Evolutionary conservation across 2,329 filamentous ascomycete genomes (phyloP).

Genomic region (Ascochyta lentis): DNA sequence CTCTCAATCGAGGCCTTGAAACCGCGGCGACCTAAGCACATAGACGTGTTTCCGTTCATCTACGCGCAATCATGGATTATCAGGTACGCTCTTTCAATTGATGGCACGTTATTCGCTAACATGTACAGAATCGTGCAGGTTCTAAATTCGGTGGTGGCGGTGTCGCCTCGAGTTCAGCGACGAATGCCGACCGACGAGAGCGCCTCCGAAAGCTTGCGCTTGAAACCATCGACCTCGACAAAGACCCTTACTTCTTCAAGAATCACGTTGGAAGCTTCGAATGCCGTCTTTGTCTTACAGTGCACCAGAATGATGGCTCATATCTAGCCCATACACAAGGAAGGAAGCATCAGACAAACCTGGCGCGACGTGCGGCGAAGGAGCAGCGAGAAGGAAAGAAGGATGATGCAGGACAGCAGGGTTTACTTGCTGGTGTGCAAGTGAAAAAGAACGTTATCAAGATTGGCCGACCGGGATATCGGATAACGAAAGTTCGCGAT

Average conservation of each 20-base stretch:
- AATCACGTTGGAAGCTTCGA: constrained; percentile 99
- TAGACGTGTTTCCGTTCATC: no score
- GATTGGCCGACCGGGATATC: constrained; percentile 95
- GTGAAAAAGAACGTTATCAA: constrained; percentile 87
- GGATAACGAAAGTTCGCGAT: constrained; percentile 95
- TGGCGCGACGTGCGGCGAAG: constrained; percentile 91
- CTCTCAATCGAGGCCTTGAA: neutral
- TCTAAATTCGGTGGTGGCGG: constrained; percentile 98
- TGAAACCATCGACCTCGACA: constrained; percentile 98
- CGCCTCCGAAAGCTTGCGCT: constrained; percentile 97
- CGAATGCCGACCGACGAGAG: constrained; percentile 96
- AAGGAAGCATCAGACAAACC: constrained; percentile 98
- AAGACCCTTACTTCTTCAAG: constrained; percentile 99
- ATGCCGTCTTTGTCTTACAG: constrained; percentile 93
- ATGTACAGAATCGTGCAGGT: constrained; percentile 80
- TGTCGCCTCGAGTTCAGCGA: constrained; percentile 90
- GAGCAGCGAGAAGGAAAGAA: constrained; percentile 89
- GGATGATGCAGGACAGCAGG: constrained; percentile 71
- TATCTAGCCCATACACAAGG: constrained; percentile 99
- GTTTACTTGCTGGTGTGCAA: constrained; percentile 71
- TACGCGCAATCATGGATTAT: constrained; percentile 55
- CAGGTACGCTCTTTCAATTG: constrained; percentile 47
- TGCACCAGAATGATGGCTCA: constrained; percentile 98
- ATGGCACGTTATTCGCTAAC: constrained; percentile 21
- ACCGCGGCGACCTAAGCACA: neutral